These are phyloP conservation scores for Stevia rebaudiana DNA, from an alignment of 140 eudicot species.

Conservation along the genomic window DNA sequence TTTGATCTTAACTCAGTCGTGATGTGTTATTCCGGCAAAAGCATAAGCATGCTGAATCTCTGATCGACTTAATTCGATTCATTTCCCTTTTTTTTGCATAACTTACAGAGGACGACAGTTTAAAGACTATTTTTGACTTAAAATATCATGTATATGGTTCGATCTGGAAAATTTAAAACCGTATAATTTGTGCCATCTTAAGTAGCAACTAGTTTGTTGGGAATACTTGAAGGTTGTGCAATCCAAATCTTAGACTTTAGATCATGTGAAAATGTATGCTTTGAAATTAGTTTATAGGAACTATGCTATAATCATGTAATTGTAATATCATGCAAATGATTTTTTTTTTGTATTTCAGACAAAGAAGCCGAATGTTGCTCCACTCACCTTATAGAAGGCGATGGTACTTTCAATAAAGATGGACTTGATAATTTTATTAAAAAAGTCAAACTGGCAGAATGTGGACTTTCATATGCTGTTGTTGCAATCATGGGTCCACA, in stretches of 20 bases:
- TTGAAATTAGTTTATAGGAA: not conserved
- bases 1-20: slow-evolving; percentile 7
- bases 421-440: slow-evolving; percentile 81
- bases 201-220: not conserved
- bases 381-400: slow-evolving; percentile 94
- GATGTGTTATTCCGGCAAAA: not conserved
- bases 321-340: slow-evolving; percentile 15
- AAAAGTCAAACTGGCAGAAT: slow-evolving; percentile 76
- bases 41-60: slow-evolving; percentile 1
- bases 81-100: not conserved
- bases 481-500: slow-evolving; percentile 99
- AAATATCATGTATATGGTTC: not conserved
- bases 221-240: not conserved
- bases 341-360: slow-evolving; percentile 35
- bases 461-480: slow-evolving; percentile 99
- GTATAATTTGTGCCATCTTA: not conserved
- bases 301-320: not conserved
- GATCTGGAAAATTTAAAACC: slow-evolving; percentile 28
- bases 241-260: not conserved
- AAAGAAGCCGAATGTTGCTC: slow-evolving; percentile 55
- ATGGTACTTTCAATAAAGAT: slow-evolving; percentile 66
- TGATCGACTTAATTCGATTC: slow-evolving; percentile 4
- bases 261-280: not conserved
- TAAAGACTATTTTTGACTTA: not conserved
- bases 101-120: not conserved